Percentiles rank a stretch among this genome's conserved stretches.
phyloP scores from a whole-genome alignment of 177 flowering plant species.

The Vitis hybrid region DNA sequence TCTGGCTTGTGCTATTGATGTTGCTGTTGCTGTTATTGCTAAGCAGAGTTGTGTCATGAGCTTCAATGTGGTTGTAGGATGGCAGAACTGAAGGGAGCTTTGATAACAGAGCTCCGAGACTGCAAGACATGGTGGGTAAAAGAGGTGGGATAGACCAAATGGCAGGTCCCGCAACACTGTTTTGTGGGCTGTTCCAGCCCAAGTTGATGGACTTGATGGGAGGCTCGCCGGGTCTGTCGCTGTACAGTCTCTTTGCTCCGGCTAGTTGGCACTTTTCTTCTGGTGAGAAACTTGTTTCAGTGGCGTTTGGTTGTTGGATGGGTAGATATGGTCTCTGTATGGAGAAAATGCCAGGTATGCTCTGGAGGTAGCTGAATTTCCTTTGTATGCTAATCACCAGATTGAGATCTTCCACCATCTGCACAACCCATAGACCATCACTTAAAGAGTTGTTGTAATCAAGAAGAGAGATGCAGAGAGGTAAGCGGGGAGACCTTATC shows the following conservation, averaged over 20 bases:
- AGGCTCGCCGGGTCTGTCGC: constrained; percentile 21
- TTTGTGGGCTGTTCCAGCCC: constrained; percentile 56
- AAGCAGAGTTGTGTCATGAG: constrained; percentile 10
- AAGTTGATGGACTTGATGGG: constrained; percentile 46
- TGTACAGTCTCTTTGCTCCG: constrained; percentile 43
- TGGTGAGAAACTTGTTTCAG: constrained; percentile 9
- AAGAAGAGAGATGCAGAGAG: not conserved
- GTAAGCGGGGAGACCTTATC: constrained; percentile 46
- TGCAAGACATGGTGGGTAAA: constrained; percentile 41
- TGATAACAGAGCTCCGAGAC: constrained; percentile 45
- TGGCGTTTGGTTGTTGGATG: constrained; percentile 32
- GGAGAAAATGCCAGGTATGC: constrained; percentile 60
- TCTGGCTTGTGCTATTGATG: constrained; percentile 1
- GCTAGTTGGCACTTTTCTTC: constrained; percentile 24
- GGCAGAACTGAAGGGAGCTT: constrained; percentile 27
- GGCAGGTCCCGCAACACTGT: constrained; percentile 22
- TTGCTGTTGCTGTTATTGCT: constrained; percentile 6
- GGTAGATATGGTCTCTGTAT: constrained; percentile 60
- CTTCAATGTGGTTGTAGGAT: constrained; percentile 10
- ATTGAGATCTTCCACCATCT: constrained; percentile 73
- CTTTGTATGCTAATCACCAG: constrained; percentile 67
- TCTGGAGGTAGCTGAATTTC: constrained; percentile 70
- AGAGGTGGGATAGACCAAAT: constrained; percentile 54
- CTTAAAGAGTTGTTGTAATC: not conserved
- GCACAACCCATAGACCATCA: constrained; percentile 6